These are phyloP conservation scores for Fabrea salina DNA, from an alignment of 169 alveolate genomes.

Conservation along the genomic window DNA sequence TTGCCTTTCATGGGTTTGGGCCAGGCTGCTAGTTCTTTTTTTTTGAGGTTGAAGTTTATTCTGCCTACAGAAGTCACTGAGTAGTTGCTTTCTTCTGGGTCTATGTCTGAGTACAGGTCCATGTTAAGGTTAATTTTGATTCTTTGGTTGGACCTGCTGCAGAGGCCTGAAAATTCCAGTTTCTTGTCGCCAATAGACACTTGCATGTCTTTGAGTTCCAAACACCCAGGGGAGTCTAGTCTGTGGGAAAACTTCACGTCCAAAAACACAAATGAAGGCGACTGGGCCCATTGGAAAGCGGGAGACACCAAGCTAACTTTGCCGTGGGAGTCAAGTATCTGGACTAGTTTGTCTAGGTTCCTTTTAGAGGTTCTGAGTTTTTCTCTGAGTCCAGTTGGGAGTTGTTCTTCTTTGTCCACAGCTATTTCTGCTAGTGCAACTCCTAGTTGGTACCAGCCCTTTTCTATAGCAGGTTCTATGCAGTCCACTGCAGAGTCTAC, in stretches of 20 bases:
- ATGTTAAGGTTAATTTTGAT: neutral
- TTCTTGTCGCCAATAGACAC: slow-evolving; percentile 32
- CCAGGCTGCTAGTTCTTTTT: slow-evolving; percentile 77
- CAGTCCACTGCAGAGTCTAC: too few relatives aligned
- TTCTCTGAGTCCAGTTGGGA: too few relatives aligned
- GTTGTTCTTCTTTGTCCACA: too few relatives aligned
- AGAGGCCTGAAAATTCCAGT: slow-evolving; percentile 1
- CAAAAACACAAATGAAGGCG: slow-evolving; percentile 83
- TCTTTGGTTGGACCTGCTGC: slow-evolving; percentile 6
- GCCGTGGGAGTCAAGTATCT: slow-evolving; percentile 39
- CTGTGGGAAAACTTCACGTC: slow-evolving; percentile 92
- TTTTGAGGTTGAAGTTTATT: slow-evolving; percentile 78
- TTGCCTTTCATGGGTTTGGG: slow-evolving; percentile 71
- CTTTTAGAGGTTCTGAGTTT: too few relatives aligned
- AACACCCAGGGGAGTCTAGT: slow-evolving; percentile 91
- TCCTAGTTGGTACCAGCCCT: too few relatives aligned
- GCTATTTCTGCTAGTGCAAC: too few relatives aligned
- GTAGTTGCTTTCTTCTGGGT: slow-evolving; percentile 68
- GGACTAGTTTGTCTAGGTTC: slow-evolving; percentile 40
- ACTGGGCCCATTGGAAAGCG: slow-evolving; percentile 97
- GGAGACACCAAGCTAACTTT: slow-evolving; percentile 74
- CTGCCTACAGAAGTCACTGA: slow-evolving; percentile 87
- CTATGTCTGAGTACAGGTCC: slow-evolving; percentile 21
- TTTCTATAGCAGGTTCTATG: too few relatives aligned
- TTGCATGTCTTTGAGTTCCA: slow-evolving; percentile 35